Evolutionary conservation across 2,329 filamentous ascomycete species (phyloP), one percentile per base, ranked within the genome.

Genomic region (Dactylellina haptotyla): DNA sequence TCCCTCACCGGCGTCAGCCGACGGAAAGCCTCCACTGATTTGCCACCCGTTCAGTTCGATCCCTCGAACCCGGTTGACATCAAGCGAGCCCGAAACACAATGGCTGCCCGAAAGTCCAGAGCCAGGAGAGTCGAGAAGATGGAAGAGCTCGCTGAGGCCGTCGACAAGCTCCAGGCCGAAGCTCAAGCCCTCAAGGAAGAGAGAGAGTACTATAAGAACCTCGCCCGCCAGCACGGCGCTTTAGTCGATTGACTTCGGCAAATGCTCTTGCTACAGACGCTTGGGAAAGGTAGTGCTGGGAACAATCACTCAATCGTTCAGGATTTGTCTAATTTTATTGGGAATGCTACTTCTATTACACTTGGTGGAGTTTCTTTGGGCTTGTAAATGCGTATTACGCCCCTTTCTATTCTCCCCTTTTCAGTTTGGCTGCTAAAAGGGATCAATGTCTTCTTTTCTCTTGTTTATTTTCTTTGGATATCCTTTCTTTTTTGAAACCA

Each of bases 61-160:
- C 87, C 88, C 0, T 83, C 78, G 43, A 93, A 97, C 79, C 87
- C 86, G 8, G 81, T 90, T n/a, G 92, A 92, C 18, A 87, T 93
- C 85, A 97, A 97, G 88, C 91, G 94, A 80, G 93, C 93, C 56
- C 90, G 93, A 77, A 98, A 97, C 81, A 96, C 93, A 6, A 87
- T 96, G 80, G 94, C 94, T 16, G 94, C 94, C 78, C 92, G 94
- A 77, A 97, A 97, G 83, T 97, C 93, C 71, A 89, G 94, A 58
- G 89, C 92, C 79, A 89, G 92, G 76, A 97, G 97, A 84, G 88
- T 91, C 66, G 85, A 90, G 80, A 87, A 89, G 77, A 85, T 94
- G 74, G 88, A 91, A 64, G 87, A 88, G 67, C 84, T 97, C 48
- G 90, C 96, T 83, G 85, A 86, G 39, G 85, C 87, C 78, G 93